phyloP scores from a whole-genome alignment of 139 green algal species.

The Mychonastes homosphaera region DNA sequence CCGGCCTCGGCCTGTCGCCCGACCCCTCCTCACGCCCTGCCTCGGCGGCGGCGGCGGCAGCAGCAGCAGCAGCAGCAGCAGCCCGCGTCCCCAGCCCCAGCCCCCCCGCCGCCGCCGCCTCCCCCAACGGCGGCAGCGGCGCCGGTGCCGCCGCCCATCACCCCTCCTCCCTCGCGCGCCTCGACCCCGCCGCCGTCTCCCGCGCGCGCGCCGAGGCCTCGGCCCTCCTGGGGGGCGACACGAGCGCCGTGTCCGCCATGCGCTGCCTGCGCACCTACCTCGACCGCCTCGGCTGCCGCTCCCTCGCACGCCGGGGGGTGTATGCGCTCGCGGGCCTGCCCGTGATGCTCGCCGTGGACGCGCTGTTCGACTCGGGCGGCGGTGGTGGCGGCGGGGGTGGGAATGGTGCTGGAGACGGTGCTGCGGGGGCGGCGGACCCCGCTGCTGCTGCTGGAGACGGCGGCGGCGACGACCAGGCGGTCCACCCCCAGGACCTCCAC shows the following conservation, averaged over 20 bases:
- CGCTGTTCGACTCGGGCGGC: constrained; percentile 48
- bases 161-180: neutral
- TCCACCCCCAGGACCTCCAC: too few species aligned
- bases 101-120: constrained; percentile 5
- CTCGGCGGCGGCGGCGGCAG: too few species aligned
- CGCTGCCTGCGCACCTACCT: constrained; percentile 65
- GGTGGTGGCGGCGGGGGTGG: too few species aligned
- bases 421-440: too few species aligned
- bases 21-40: too few species aligned
- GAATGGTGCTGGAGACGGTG: too few species aligned
- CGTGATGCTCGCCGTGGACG: constrained; percentile 45
- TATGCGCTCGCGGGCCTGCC: constrained; percentile 34
- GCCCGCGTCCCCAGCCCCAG: too few species aligned
- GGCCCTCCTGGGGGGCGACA: constrained; percentile 40
- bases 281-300: constrained; percentile 47
- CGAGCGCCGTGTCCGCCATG: constrained; percentile 47
- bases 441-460: too few species aligned
- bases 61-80: too few species aligned
- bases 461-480: too few species aligned
- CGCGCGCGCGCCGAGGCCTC: neutral
- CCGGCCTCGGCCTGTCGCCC: too few species aligned
- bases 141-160: neutral
- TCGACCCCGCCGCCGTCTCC: neutral
- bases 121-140: neutral
- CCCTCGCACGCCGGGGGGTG: constrained; percentile 22